Percentiles rank a stretch among this genome's conserved stretches.
Evolutionary conservation across 192 early-diverging fungal genomes (phyloP).

Genomic region (Coemansia erecta): DNA sequence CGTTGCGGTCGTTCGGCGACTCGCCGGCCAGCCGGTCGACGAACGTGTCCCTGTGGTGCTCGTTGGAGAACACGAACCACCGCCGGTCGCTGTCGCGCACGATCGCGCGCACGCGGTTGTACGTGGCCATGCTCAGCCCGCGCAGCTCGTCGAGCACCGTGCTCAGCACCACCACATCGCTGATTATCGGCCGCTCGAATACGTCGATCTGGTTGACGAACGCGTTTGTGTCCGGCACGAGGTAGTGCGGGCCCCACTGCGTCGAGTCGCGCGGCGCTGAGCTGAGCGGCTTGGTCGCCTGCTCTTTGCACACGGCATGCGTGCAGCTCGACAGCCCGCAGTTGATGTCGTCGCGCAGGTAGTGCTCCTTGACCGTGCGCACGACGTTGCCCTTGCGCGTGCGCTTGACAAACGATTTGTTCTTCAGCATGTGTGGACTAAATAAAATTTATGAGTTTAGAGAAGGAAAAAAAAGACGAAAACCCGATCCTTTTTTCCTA

Average conservation of each 20-base stretch:
- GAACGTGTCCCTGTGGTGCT: slow-evolving; percentile 88
- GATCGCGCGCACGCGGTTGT: slow-evolving; percentile 75
- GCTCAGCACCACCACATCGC: slow-evolving; percentile 88
- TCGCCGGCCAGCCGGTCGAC: slow-evolving; percentile 78
- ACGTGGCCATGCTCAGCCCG: slow-evolving; percentile 75
- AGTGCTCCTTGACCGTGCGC: slow-evolving; percentile 95
- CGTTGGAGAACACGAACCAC: slow-evolving; percentile 95
- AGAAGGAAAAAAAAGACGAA: neutral
- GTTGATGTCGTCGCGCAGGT: slow-evolving; percentile 91
- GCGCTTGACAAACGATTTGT: slow-evolving; percentile 86
- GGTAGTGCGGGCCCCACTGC: slow-evolving; percentile 62
- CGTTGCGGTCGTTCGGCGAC: slow-evolving; percentile 93
- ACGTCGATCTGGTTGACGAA: slow-evolving; percentile 92
- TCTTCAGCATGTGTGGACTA: slow-evolving; percentile 59
- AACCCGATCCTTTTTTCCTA: neutral
- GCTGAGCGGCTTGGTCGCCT: slow-evolving; percentile 41
- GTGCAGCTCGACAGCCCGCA: slow-evolving; percentile 57
- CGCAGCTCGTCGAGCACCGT: slow-evolving; percentile 92
- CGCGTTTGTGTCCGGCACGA: slow-evolving; percentile 96
- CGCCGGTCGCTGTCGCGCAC: slow-evolving; percentile 68
- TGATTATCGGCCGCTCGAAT: slow-evolving; percentile 83
- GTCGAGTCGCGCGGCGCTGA: slow-evolving; percentile 54
- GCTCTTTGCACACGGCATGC: slow-evolving; percentile 37
- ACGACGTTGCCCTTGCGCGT: slow-evolving; percentile 89
- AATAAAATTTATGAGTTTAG: neutral